Base-by-base conservation (phyloP, 2,329 filamentous ascomycete species). In the Penicillium hesseltinei region DNA sequence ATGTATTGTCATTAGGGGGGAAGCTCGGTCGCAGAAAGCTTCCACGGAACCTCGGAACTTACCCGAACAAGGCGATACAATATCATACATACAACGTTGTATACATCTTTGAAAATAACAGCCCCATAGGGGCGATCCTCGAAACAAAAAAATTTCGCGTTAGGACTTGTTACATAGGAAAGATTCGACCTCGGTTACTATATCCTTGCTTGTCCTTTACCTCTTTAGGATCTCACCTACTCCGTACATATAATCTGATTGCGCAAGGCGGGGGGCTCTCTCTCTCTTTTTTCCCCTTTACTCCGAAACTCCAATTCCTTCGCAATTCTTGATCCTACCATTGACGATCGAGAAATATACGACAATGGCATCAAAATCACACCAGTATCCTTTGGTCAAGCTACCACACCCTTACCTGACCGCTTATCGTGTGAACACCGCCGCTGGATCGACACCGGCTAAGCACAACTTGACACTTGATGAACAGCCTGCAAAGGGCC, bases 341-440 rank as follows among this genome's bases (percentile, higher is more conserved):
- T 51, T 35, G 8, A 31, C n/a, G 23, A 25, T 35, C 21, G 38
- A 43, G 46, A 43, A 27, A 13, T n/a, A 25, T 17, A 15, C 33
- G 5, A 35, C n/a, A 38, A 64, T 64, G 62, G 50, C 56, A 43
- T 56, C 60, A 29, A 61, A 39, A 50, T 25, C 60, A 46, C 54
- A 51, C 35, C 44, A 57, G 58, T 76, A 73, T 54, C 73, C 76
- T 31, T 66, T 66, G 56, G 73, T 80, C 25, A 80, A 79, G 61
- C 73, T 80, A 29, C 78, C 78, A 19, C 76, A 80, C 54, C 78
- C 78, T 5, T 81, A 75, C 49, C 70, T 80, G 39, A 80, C 78
- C 3, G 65, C 73, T 56, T 80, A 79, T 61, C 70, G 67, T 29
- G 75, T 80, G 42, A 64, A 66, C 36, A 57, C 65, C 1, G 59